Evolutionary conservation across 83 land plant species (phyloP), one percentile per base, ranked within the genome.

Genomic region (Thuja plicata): DNA sequence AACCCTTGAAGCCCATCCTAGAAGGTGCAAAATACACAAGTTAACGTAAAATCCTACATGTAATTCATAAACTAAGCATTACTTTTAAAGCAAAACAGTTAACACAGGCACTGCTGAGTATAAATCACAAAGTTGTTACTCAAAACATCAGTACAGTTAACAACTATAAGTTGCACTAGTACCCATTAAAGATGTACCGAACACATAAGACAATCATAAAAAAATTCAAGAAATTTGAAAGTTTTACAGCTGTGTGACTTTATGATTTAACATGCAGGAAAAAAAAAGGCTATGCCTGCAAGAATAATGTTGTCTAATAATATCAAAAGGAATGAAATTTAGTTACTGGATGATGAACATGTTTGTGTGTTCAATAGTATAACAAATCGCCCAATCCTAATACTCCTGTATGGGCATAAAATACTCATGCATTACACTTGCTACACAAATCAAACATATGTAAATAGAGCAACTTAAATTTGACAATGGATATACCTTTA

Each of bases 1-100:
- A 98, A 98, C 24, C 85, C 87, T 77, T 81, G 89, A 50, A 97
- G 88, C 85, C 93, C 94, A 78, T 95, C 96, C 92, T 94, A 93
- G 92, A 87, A 88, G 10, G 87, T 54, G 48, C 41, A 89, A 85
- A 48, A 84, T 57, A 70, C 43, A 38, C 1, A 91, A 32, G 66
- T 34, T 32, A 11, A 34, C 0, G 34, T 74, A 74, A 10, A 74
- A 74, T 10, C 32, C 78, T 11, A 74, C 38, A 74, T 13, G 37
- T 74, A 74, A 35, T 34, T 74, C 78, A 34, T 30, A 74, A 54
- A 13, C 16, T 11, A 74, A 74, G 32, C 82, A 90, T 27, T 73
- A 21, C 5, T 77, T 17, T 41, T 40, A 37, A 40, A 71, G 88
- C 41, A 86, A 43, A 43, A 55, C 32, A 55, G 10, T 32, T 50